phyloP scores from a whole-genome alignment of 441 rosid species.

The Corymbia citriodora region DNA sequence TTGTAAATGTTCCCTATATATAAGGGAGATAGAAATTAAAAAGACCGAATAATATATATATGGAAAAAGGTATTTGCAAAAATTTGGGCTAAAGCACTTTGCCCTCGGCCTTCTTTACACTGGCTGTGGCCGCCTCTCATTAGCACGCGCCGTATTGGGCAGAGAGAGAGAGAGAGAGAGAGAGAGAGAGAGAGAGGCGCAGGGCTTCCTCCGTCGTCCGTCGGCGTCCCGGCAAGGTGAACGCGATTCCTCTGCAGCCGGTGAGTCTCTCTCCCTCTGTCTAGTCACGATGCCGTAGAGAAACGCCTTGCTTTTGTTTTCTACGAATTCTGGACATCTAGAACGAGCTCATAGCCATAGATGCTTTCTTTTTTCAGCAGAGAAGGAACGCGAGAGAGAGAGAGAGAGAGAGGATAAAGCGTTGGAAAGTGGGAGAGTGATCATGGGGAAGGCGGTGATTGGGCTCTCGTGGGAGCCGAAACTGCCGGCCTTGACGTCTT shows the following conservation, averaged over 20 bases:
- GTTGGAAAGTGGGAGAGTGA: neutral
- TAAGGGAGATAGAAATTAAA: neutral
- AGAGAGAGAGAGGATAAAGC: neutral
- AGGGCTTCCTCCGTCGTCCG: too few relatives aligned
- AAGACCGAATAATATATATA: neutral
- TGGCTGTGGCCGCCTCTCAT: neutral
- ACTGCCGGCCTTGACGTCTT: conserved; percentile 33
- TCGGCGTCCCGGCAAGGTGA: neutral
- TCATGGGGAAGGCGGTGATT: conserved; percentile 34
- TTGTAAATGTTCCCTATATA: neutral
- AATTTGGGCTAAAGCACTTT: neutral
- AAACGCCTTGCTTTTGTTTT: neutral
- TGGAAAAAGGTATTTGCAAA: neutral
- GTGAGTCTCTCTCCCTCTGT: neutral
- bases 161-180: neutral
- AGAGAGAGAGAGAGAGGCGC: neutral
- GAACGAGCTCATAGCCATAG: neutral
- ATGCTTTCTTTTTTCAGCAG: neutral
- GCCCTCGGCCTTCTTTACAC: neutral
- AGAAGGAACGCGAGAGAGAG: neutral
- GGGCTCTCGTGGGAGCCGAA: conserved; percentile 87
- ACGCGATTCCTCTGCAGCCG: neutral
- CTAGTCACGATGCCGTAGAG: neutral
- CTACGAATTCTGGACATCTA: neutral
- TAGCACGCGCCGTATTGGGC: neutral